Evolutionary conservation across 2,329 filamentous ascomycete genomes (phyloP), one percentile per base, ranked within the genome.

Genomic region (Corinectria fuckeliana): DNA sequence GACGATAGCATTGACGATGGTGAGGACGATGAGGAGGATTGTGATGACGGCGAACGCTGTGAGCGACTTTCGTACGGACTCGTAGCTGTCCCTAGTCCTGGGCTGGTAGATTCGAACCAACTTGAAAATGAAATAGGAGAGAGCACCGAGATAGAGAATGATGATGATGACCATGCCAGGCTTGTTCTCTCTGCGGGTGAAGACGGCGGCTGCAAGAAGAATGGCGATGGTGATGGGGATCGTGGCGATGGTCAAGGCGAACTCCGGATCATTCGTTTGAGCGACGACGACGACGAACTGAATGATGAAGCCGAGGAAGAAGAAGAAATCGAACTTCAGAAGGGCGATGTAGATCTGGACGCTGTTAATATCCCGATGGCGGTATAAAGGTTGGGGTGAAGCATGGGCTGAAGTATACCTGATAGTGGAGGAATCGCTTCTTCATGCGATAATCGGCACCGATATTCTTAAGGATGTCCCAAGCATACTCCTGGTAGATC

Each of bases 281-380:
- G 86, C 89, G 60, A 99, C 93, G 59, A 98, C 91, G 69, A 99
- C 94, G 53, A 98, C 85, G 77, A 99, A 99, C 74, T 99, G 95
- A 45, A 99, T 92, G 6, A 95, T 98, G 77, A 99, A 99, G 54
- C 94, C 95, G 50, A 99, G 87, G 84, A 99, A 99, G 83, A 99
- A 98, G 87, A 99, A 99, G 79, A 99, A 98, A 79, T 99, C 95
- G 76, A 99, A 99, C 78, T 99, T 99, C 66, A 99, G 85, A 10
- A 99, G 85, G 34, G 95, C 92, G 72, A 99, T 97, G 78, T 97
- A 99, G 76, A 99, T 93, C 93, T 97, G 63, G 5, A 25, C 9
- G 2, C 6, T 1, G 25, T 63, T 54, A 65, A 58, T n/a, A n/a
- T n/a, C n/a, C n/a, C n/a, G n/a, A 38, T 10, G 6, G 20, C 9